Evolutionary conservation across 371 early-diverging fungal species (phyloP), one percentile per base, ranked within the genome.

Genomic region (Mucor lusitanicus): DNA sequence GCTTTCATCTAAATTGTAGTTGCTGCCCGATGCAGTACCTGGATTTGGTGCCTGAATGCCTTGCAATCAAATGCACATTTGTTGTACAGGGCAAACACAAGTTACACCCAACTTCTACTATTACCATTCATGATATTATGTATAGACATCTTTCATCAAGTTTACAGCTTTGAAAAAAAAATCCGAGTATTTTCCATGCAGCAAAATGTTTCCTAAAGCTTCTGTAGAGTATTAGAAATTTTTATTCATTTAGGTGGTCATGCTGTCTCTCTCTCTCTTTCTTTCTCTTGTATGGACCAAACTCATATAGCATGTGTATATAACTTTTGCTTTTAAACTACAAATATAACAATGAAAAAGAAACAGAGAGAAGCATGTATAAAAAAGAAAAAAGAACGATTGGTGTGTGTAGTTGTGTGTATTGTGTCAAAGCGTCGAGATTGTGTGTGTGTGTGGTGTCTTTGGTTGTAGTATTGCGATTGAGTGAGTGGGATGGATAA

Each of bases 241-340:
- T 56, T 56, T 30, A 27, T 56, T 56, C 9, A 13, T 56, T 56
- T 56, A 4, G 6, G 8, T 56, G 32, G 37, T 37, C 37, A 37
- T 37, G 37, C 13, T 37, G 37, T 37, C 37, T 37, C 15, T 56
- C 15, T 56, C 28, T 58, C 12, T 56, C 17, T 56, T 23, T 37
- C 33, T 39, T 58, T 56, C 37, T 37, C 33, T 39, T 58, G 21
- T 23, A 13, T 58, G 7, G 59, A 39, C 27, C n/a, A 21, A 53
- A 32, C 56, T 56, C 32, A 56, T 30, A 55, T 27, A 39, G 35
- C 35, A 35, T 35, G 35, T 35, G 11, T 37, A 37, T 37, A 37
- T 37, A 37, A 37, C 13, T 60, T 60, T 44, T 44, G 61, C n/a
- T 33, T 61, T 37, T 61, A 60, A 61, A 64, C 59, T 64, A 69